Conservation (phyloP, 2,329 filamentous ascomycete species). For the Fusarium liriodendri region DNA sequence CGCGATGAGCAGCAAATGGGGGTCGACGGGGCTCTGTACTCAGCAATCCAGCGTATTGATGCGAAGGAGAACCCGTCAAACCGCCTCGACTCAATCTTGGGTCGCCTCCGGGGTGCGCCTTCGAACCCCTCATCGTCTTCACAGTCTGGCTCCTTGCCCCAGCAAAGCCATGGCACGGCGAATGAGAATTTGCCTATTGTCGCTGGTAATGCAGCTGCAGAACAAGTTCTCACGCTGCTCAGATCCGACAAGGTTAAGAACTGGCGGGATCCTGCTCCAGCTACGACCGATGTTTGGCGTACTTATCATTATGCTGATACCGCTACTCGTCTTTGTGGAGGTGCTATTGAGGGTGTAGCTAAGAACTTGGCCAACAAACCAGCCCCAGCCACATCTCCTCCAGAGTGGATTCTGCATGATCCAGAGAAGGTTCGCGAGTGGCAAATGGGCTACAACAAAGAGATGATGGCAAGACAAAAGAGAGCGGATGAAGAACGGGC, state of each 20-base stretch:
- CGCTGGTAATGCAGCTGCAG: constrained; percentile 50
- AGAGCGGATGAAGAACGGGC: constrained; percentile 53
- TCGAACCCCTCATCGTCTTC: constrained; percentile 26
- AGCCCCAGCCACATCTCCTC: constrained; percentile 63
- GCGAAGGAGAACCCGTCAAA: constrained; percentile 49
- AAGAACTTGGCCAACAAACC: constrained; percentile 57
- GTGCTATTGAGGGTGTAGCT: constrained; percentile 56
- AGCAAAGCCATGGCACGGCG: constrained; percentile 14
- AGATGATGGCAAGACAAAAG: constrained; percentile 52
- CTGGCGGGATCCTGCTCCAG: constrained; percentile 57
- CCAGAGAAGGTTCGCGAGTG: constrained; percentile 62
- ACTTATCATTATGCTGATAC: constrained; percentile 56
- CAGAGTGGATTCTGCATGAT: constrained; percentile 62
- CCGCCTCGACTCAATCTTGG: constrained; percentile 55
- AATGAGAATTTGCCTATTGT: constrained; percentile 46
- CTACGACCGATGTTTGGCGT: constrained; percentile 48
- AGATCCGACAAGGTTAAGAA: constrained; percentile 55
- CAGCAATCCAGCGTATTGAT: constrained; percentile 58
- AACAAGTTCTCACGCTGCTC: constrained; percentile 57
- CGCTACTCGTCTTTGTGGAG: constrained; percentile 55
- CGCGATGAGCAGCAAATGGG: constrained; percentile 60
- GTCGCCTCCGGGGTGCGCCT: constrained; percentile 45
- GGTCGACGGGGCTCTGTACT: constrained; percentile 53
- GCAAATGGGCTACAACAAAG: constrained; percentile 62
- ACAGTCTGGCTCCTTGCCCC: constrained; percentile 14